phyloP scores from a whole-genome alignment of 108 stramenopile genomes.

The Nannochloropsis salina region DNA sequence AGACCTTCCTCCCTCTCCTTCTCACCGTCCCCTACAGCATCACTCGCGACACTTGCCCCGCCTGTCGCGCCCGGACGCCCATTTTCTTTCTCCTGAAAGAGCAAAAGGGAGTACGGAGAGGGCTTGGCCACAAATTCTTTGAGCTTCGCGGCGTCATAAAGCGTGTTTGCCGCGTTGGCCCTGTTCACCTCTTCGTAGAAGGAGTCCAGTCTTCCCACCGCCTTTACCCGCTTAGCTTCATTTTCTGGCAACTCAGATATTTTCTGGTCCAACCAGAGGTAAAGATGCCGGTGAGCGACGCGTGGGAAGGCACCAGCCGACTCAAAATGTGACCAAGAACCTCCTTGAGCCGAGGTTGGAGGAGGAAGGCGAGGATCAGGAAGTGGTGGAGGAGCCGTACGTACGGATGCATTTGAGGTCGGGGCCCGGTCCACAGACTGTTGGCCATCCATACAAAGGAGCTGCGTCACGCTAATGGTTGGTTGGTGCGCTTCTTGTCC shows the following conservation, averaged over 20 bases:
- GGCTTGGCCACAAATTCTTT: slow-evolving; percentile 5
- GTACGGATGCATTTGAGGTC: too few species aligned
- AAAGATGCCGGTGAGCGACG: slow-evolving; percentile 14
- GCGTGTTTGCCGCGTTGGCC: neutral
- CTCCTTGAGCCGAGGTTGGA: neutral
- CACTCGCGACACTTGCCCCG: neutral
- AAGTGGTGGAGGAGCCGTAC: neutral
- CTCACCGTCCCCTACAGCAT: neutral
- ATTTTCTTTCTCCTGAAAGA: neutral
- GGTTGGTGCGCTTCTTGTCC: neutral
- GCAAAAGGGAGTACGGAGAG: neutral
- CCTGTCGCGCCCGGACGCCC: neutral
- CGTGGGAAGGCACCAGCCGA: slow-evolving; percentile 8
- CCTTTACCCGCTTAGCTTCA: neutral
- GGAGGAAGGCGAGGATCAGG: neutral
- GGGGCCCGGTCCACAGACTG: too few species aligned
- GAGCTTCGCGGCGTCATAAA: neutral
- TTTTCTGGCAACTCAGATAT: slow-evolving; percentile 14
- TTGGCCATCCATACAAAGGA: neutral
- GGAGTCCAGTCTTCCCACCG: neutral
- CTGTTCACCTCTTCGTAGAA: neutral
- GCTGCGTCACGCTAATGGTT: neutral
- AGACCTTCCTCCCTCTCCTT: neutral
- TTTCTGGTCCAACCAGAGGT: neutral
- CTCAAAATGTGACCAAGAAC: neutral